phyloP scores from a whole-genome alignment of 1,139 yeast genomes.

The Pichia cactophila region DNA sequence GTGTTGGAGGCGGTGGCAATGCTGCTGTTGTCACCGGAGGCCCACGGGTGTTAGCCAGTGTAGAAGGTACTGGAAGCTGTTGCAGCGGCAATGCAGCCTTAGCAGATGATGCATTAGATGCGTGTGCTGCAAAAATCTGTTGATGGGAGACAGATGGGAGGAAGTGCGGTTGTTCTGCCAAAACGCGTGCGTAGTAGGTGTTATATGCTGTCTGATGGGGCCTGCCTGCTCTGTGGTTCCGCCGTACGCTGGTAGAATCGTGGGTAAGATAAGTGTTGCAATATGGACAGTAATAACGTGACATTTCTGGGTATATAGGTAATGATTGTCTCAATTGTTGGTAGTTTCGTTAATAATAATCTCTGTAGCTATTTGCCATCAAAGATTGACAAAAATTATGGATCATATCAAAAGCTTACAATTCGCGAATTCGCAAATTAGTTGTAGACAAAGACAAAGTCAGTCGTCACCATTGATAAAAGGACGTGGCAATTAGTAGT shows the following conservation, averaged over 20 bases:
- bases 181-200: slow-evolving; percentile 36
- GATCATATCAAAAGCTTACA: too few relatives aligned
- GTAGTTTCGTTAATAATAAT: too few relatives aligned
- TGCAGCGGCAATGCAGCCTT: background rate
- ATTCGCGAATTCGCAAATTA: too few relatives aligned
- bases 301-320: slow-evolving; percentile 29
- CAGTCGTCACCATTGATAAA: too few relatives aligned
- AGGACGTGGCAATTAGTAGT: background rate
- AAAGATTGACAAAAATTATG: too few relatives aligned
- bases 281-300: slow-evolving; percentile 75
- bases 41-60: background rate
- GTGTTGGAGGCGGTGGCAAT: background rate
- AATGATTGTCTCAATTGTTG: too few relatives aligned
- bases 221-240: slow-evolving; percentile 73
- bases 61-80: background rate
- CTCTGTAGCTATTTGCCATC: too few relatives aligned
- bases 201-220: slow-evolving; percentile 71
- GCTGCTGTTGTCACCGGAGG: background rate
- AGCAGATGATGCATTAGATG: background rate
- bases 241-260: slow-evolving; percentile 80
- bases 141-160: background rate
- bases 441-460: too few relatives aligned
- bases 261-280: slow-evolving; percentile 82
- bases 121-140: background rate
- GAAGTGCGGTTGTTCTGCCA: slow-evolving; percentile 4